These are phyloP conservation scores for Emergomyces pasteurianus DNA, from an alignment of 2,329 filamentous ascomycete species.

Conservation along the genomic window DNA sequence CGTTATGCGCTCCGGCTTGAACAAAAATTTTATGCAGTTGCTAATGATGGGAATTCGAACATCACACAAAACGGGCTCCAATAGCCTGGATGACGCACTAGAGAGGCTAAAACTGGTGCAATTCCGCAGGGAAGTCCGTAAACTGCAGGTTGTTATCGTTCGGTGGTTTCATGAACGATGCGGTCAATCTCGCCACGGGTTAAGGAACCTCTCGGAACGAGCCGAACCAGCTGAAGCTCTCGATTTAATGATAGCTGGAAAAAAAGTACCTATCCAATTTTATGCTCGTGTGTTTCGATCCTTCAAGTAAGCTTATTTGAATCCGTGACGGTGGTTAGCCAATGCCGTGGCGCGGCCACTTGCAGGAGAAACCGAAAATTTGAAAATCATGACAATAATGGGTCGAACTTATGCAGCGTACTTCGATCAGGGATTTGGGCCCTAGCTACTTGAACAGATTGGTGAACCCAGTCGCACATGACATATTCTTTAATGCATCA, in stretches of 20 bases:
- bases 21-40: not conserved
- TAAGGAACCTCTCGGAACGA: not conserved
- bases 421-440: not conserved
- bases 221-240: not conserved
- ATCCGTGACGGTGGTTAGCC: constrained; percentile 1
- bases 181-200: not conserved
- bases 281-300: not conserved
- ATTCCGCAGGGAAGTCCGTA: not conserved
- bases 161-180: not conserved
- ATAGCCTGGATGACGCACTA: not conserved
- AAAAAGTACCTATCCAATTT: not conserved
- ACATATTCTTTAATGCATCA: constrained; percentile 6
- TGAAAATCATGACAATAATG: constrained; percentile 1
- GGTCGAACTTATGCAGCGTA: not conserved
- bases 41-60: not conserved
- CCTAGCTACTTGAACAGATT: not conserved
- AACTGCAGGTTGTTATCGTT: not conserved
- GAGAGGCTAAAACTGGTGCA: not conserved
- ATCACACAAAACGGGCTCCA: constrained; percentile 1
- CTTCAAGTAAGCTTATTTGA: not conserved
- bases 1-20: not conserved
- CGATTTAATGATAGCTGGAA: not conserved
- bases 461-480: constrained; percentile 2
- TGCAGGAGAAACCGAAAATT: not conserved
- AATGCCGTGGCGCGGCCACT: not conserved